A percentile compares a stretch with the other conserved stretches of the same genome.
phyloP scores from a whole-genome alignment of 148 eudicot species.

The Selenicereus undatus region DNA sequence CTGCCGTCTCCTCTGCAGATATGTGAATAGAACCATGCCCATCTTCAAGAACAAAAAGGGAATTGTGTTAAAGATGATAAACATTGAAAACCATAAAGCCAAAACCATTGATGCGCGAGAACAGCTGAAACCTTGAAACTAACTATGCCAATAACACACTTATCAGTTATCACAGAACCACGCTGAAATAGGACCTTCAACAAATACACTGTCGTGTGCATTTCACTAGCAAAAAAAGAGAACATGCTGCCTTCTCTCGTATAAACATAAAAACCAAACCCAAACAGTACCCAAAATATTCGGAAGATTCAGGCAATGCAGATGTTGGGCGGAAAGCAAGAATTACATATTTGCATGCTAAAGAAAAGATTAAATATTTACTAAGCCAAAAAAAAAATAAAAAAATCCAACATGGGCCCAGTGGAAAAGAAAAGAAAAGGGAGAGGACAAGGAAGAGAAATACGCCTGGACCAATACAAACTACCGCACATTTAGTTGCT shows the following conservation, averaged over 20 bases:
- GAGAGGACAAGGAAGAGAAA: too few relatives aligned
- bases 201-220: not conserved
- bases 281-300: not conserved
- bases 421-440: not conserved
- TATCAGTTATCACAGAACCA: not conserved
- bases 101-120: not conserved
- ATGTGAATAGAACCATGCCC: slow-evolving; percentile 22
- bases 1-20: slow-evolving; percentile 36
- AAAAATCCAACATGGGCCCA: not conserved
- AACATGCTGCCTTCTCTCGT: not conserved
- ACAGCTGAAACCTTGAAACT: not conserved
- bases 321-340: not conserved
- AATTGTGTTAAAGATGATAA: slow-evolving; percentile 1
- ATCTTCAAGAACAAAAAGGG: slow-evolving; percentile 24
- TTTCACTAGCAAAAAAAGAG: not conserved
- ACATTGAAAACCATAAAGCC: not conserved
- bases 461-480: too few relatives aligned
- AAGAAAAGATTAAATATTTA: not conserved
- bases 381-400: too few relatives aligned
- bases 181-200: not conserved
- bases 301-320: not conserved
- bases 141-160: not conserved
- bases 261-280: not conserved
- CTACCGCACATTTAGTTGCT: not conserved
- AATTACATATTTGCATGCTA: not conserved